Evolutionary conservation across 164 flowering plant species (phyloP).

Genomic region (Houttuynia cordata): DNA sequence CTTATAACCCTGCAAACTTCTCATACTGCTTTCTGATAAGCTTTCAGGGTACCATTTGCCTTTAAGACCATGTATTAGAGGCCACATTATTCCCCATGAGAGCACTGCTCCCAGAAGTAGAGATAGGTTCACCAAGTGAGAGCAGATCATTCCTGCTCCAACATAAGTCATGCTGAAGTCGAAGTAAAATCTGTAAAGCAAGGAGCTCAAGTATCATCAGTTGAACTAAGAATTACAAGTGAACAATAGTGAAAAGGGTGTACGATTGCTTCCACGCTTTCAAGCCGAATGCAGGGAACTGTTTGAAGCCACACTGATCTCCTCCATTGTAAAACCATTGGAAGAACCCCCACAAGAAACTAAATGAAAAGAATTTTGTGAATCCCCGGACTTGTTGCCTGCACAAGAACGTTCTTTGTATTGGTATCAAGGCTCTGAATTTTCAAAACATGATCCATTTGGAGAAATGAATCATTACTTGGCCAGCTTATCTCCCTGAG

Average conservation of each 20-base stretch:
- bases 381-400: slow-evolving; percentile 19
- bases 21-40: slow-evolving; percentile 29
- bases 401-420: background rate
- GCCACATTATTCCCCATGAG: slow-evolving; percentile 97
- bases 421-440: background rate
- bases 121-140: slow-evolving; percentile 79
- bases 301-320: slow-evolving; percentile 17
- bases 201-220: background rate
- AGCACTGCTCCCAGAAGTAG: slow-evolving; percentile 79
- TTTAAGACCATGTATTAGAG: slow-evolving; percentile 46
- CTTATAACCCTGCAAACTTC: slow-evolving; percentile 3
- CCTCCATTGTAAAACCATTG: slow-evolving; percentile 23
- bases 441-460: too few relatives aligned
- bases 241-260: background rate
- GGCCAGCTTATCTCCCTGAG: slow-evolving; percentile 47
- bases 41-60: slow-evolving; percentile 66
- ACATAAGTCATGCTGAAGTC: slow-evolving; percentile 73
- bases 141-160: slow-evolving; percentile 91
- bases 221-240: background rate
- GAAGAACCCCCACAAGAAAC: slow-evolving; percentile 21
- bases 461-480: slow-evolving; percentile 19
- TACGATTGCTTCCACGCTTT: slow-evolving; percentile 10
- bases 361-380: slow-evolving; percentile 14
- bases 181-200: slow-evolving; percentile 57
- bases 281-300: slow-evolving; percentile 19